Base-by-base conservation (phyloP, 2,329 filamentous ascomycete species). In the Paecilomyces niveus region DNA sequence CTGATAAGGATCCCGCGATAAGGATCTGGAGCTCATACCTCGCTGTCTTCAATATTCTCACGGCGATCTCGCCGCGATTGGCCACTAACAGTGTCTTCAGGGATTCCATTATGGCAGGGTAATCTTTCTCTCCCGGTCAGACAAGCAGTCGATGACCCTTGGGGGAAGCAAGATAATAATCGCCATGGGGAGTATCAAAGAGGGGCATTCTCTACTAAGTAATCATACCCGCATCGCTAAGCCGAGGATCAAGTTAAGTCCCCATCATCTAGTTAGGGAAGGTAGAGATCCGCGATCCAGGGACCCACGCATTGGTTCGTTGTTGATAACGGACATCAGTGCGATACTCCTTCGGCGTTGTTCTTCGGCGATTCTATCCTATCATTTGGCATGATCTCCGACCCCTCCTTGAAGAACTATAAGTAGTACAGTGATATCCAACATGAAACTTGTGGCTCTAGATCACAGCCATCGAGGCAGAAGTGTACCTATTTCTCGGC, bases 61-160 rank as follows among this genome's bases (percentile, higher is more conserved):
- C 74, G 2, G 82, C 81, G 56, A 85, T 85, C 65, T 85, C 83
- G 53, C 83, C 84, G 53, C 84, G 75, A 67, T 87, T 86, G 9
- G 83, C 83, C 54, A 86, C 77, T 11, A 87, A 70, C 18, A 86
- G 63, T 11, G 74, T 81, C 65, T 80, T 80, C 33, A 84, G 58
- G n/a, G 58, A 62, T 57, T 74, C 69, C 74, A 76, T 73, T 29
- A 51, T 57, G 31, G 24, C 50, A 52, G 22, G 50, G 39, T 13
- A 45, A 5, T 45, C 13, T 45, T 18, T 8, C 39, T 45, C 18
- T 45, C 39, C 39, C 39, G 39, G 39, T 45, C 39, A 45, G 39
- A 33, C 10, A 45, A n/a, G 15, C n/a, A 45, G 39, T 18, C 9
- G n/a, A 18, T 21, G 39, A 18, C 39, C 8, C 35, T 18, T n/a